Base-by-base conservation (phyloP, 164 flowering plant species). In the Tetrastigma voinierianum region DNA sequence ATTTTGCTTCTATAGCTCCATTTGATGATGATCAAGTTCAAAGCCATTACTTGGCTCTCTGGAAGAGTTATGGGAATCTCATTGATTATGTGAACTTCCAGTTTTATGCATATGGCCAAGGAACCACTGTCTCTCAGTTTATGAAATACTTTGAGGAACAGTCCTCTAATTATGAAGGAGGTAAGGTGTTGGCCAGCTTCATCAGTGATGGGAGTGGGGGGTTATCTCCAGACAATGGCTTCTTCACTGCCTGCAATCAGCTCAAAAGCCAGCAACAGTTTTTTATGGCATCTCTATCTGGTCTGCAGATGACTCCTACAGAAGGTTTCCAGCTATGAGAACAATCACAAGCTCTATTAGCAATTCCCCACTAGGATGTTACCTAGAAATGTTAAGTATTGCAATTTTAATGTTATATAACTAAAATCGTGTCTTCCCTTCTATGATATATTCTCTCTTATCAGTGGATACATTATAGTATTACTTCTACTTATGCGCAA, bases 51-150 rank as follows among this genome's bases (percentile, higher is more conserved):
- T 18, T 55, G 69, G 81, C 81, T 10, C 66, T 84, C 43, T 84
- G 88, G 88, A 76, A 52, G 46, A 70, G 51, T 1, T 82, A 80
- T 59, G 76, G 81, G 53, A 58, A 78, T 25, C 51, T 75, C 4
- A 80, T 87, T 59, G 88, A 87, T 70, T 84, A 81, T 59, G 83
- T 84, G 9, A 86, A 83, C 75, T 86, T 83, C 69, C 90, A 83
- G 62, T 85, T 85, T 57, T 85, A 86, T 53, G 87, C 87, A 1
- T 86, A 86, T 32, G 78, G 71, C 21, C 56, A 77, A 32, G n/a
- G 80, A 10, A 86, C 84, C 0, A 80, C 63, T 4, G 84, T 86
- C 2, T 53, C 78, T n/a, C 80, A 84, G 72, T 82, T 86, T 44
- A 44, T 83, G 47, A 45, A 17, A 10, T 80, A 79, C 59, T 86